Evolutionary conservation across 2,329 filamentous ascomycete species (phyloP).

Genomic region (Fusarium succisae): DNA sequence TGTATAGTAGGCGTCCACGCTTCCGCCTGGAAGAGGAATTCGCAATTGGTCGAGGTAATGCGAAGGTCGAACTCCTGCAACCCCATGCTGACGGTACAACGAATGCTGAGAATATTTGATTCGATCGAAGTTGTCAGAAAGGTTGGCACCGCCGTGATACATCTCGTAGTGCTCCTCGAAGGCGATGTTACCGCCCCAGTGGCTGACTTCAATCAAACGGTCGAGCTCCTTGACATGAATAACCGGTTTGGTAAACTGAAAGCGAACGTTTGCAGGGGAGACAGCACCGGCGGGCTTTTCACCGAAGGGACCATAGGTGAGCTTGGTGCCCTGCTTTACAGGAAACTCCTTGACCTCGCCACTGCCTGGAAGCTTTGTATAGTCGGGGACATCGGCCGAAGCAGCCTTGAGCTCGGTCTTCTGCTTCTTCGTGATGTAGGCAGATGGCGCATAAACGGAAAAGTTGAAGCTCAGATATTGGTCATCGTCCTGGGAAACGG

Average conservation of each 20-base stretch:
- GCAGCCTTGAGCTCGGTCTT: conserved; percentile 97
- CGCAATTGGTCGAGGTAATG: conserved; percentile 83
- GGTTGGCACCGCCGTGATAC: conserved; percentile 84
- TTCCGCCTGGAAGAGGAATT: conserved; percentile 82
- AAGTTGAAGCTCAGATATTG: conserved; percentile 90
- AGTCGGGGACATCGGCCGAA: conserved; percentile 81
- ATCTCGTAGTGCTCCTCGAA: conserved; percentile 94
- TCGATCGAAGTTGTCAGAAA: conserved; percentile 77
- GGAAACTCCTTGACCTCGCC: conserved; percentile 73
- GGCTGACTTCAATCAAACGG: conserved; percentile 92
- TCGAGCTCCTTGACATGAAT: conserved; percentile 82
- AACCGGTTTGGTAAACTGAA: conserved; percentile 94
- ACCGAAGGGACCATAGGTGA: conserved; percentile 90
- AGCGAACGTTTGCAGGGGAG: conserved; percentile 81
- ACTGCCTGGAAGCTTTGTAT: conserved; percentile 74
- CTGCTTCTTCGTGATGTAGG: conserved; percentile 88
- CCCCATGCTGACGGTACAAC: conserved; percentile 68
- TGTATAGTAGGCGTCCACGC: conserved; percentile 89
- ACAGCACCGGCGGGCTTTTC: conserved; percentile 81
- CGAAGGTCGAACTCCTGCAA: conserved; percentile 61
- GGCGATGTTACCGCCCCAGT: conserved; percentile 97
- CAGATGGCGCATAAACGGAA: conserved; percentile 84
- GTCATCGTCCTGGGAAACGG: conserved; percentile 83
- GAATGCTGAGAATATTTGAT: conserved; percentile 77
- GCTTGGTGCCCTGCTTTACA: conserved; percentile 83